A percentile compares a stretch with the other conserved stretches of the same genome.
Conservation (phyloP, 345 rosid species). For the Eucalyptus pumila region DNA sequence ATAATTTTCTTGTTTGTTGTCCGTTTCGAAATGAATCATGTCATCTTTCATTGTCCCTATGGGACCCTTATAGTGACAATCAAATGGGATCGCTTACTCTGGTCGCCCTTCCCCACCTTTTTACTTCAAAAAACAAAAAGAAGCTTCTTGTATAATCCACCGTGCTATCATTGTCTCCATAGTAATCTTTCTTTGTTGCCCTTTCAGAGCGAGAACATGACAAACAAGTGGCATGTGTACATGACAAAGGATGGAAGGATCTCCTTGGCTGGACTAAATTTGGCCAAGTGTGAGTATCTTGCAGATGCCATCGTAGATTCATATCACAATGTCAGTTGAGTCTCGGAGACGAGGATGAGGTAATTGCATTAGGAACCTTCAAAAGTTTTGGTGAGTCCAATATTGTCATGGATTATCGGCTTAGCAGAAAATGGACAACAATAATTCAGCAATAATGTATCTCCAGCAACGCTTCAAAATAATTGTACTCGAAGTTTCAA, state of each 20-base stretch:
- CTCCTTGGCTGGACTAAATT: slow-evolving; percentile 76
- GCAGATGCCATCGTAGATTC: slow-evolving; percentile 89
- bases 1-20: background rate
- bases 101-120: background rate
- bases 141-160: background rate
- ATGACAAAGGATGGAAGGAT: slow-evolving; percentile 97
- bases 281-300: slow-evolving; percentile 91
- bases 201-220: slow-evolving; percentile 74
- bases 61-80: background rate
- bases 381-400: background rate
- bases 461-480: background rate
- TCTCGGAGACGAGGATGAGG: background rate
- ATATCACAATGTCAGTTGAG: slow-evolving; percentile 62
- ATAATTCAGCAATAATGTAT: background rate
- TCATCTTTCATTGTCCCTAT: background rate
- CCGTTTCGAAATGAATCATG: background rate
- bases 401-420: background rate
- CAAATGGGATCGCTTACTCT: background rate
- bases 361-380: background rate
- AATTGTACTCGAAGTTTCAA: background rate
- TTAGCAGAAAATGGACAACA: background rate
- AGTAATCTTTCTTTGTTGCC: background rate
- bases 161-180: background rate
- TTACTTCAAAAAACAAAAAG: background rate
- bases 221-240: slow-evolving; percentile 85